Conservation (phyloP, 495 filamentous ascomycete species). For the Penicillium canescens region DNA sequence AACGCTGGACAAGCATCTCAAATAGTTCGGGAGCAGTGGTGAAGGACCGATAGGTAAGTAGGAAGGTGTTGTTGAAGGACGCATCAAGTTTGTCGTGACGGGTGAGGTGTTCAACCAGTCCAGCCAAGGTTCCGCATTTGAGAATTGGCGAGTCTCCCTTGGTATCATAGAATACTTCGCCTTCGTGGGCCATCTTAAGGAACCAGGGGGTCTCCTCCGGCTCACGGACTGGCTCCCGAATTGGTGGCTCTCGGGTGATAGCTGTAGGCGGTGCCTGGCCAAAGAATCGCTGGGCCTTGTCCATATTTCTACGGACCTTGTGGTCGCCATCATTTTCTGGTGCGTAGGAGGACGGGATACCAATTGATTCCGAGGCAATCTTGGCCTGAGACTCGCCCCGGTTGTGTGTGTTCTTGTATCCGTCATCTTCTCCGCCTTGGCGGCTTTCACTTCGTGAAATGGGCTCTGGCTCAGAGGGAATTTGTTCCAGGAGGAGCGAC, state of each 20-base stretch:
- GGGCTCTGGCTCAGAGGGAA: slow-evolving; percentile 47
- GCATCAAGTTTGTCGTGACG: slow-evolving; percentile 93
- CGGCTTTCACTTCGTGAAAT: slow-evolving; percentile 37
- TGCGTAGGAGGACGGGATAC: slow-evolving; percentile 67
- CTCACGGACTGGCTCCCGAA: slow-evolving; percentile 47
- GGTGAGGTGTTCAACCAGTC: slow-evolving; percentile 93
- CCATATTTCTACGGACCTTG: slow-evolving; percentile 67
- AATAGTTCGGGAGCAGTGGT: slow-evolving; percentile 89
- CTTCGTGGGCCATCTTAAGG: slow-evolving; percentile 84
- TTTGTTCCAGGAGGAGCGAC: slow-evolving; percentile 80
- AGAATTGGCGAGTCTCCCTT: slow-evolving; percentile 71
- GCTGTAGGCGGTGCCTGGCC: slow-evolving; percentile 72
- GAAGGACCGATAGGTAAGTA: slow-evolving; percentile 94
- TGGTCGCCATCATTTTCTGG: slow-evolving; percentile 52
- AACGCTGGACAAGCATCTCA: slow-evolving; percentile 86
- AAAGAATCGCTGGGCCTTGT: slow-evolving; percentile 86
- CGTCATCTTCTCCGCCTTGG: slow-evolving; percentile 33
- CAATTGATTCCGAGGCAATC: slow-evolving; percentile 40
- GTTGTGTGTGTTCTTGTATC: slow-evolving; percentile 25
- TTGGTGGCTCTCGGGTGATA: slow-evolving; percentile 45
- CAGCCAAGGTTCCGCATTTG: slow-evolving; percentile 85
- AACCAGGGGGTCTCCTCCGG: slow-evolving; percentile 80
- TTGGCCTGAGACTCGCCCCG: slow-evolving; percentile 38
- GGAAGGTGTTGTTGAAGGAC: slow-evolving; percentile 96
- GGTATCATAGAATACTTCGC: slow-evolving; percentile 84